Conservation (phyloP, 148 eudicot genomes). For the Agrostemma githago region DNA sequence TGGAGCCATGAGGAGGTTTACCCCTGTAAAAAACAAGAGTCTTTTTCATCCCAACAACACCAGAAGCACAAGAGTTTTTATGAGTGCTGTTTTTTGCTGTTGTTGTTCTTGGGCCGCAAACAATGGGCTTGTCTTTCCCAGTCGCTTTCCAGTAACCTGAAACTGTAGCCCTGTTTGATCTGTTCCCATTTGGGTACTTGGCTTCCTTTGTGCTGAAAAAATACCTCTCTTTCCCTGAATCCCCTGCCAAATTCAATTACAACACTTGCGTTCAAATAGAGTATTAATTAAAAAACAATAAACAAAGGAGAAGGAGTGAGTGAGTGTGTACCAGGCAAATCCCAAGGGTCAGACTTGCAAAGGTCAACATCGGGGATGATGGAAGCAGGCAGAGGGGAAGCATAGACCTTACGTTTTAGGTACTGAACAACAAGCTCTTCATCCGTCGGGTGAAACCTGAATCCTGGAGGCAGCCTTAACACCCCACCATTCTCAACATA, state of each 20-base stretch:
- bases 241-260: conserved; percentile 42
- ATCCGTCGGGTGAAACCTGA: conserved; percentile 86
- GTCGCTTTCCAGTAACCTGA: conserved; percentile 98
- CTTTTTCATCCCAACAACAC: conserved; percentile 78
- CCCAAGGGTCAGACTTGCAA: conserved; percentile 95
- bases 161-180: conserved; percentile 85
- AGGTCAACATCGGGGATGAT: conserved; percentile 80
- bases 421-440: conserved; percentile 83
- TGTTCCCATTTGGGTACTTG: conserved; percentile 87
- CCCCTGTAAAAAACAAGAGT: conserved; percentile 91
- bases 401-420: conserved; percentile 55
- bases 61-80: neutral
- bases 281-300: neutral
- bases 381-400: conserved; percentile 79
- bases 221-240: conserved; percentile 64
- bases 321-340: conserved; percentile 62
- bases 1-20: conserved; percentile 74
- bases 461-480: conserved; percentile 76
- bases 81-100: neutral
- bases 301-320: neutral
- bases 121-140: conserved; percentile 67
- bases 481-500: conserved; percentile 70
- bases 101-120: conserved; percentile 18
- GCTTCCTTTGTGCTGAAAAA: conserved; percentile 88
- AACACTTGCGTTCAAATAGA: too few relatives aligned